Evolutionary conservation across 164 flowering plant species (phyloP).

Genomic region (Stephania yunnanensis): DNA sequence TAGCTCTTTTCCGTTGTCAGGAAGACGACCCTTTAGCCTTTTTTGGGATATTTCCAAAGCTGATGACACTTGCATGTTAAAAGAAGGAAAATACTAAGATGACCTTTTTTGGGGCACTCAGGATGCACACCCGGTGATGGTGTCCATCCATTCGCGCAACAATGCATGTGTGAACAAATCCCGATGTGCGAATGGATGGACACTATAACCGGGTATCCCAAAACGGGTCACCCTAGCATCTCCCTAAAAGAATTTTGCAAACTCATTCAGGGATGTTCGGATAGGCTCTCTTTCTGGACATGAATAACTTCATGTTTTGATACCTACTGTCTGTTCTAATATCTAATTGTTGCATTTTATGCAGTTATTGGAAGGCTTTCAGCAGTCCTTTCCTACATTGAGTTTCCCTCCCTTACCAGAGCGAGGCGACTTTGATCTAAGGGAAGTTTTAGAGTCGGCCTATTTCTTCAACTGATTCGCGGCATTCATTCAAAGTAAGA

Average conservation of each 20-base stretch:
- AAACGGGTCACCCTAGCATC: no score
- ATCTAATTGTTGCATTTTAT: constrained; percentile 1
- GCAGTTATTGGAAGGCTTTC: constrained; percentile 56
- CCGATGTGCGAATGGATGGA: no score
- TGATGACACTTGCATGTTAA: neutral
- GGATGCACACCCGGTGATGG: no score
- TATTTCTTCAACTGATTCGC: constrained; percentile 49
- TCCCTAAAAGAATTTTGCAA: neutral
- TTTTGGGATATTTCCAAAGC: neutral
- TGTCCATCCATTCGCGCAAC: no score
- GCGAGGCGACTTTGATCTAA: constrained; percentile 53
- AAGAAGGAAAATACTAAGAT: no score
- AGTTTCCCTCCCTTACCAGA: constrained; percentile 50
- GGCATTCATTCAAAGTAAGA: constrained; percentile 2
- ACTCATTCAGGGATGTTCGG: no score
- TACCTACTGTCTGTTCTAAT: neutral
- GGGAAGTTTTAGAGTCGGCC: constrained; percentile 42
- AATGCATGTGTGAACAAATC: no score
- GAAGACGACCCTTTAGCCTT: neutral
- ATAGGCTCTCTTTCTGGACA: no score
- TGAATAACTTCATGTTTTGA: neutral
- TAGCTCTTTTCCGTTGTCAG: neutral
- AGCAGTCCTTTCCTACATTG: constrained; percentile 40
- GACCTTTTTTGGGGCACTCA: no score
- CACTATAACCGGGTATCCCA: no score